These are phyloP conservation scores for Keqinozyma sinolaborantium DNA, from an alignment of 1,139 yeast genomes.

Conservation along the genomic window DNA sequence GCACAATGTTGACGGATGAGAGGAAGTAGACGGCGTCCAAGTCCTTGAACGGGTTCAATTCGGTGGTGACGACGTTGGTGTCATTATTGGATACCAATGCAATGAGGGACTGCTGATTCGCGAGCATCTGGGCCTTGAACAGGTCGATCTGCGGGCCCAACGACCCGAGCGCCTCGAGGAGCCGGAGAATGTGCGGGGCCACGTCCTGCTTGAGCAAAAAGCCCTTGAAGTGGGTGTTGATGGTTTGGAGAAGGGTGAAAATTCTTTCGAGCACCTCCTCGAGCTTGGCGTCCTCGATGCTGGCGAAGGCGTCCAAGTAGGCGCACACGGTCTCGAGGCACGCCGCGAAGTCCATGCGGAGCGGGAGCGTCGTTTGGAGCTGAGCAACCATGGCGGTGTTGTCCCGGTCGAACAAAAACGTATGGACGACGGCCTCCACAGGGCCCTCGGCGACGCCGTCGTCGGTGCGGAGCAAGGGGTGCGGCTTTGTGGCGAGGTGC, in stretches of 20 bases:
- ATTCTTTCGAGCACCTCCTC: constrained; percentile 39
- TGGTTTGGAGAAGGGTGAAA: constrained; percentile 27
- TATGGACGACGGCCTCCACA: not conserved
- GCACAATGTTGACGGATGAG: constrained; percentile 40
- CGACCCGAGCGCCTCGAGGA: constrained; percentile 25
- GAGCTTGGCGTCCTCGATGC: constrained; percentile 9
- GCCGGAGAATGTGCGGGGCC: constrained; percentile 35
- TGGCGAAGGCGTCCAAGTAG: not conserved
- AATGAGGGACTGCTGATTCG: constrained; percentile 34
- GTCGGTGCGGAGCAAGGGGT: not conserved
- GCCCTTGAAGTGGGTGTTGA: constrained; percentile 35
- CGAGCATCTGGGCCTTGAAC: constrained; percentile 32
- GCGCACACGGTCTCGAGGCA: not conserved
- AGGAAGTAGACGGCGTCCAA: constrained; percentile 36
- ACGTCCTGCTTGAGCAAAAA: constrained; percentile 36
- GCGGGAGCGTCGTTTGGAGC: not conserved
- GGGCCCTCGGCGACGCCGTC: not conserved
- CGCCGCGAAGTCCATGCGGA: not conserved
- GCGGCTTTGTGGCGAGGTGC: not conserved
- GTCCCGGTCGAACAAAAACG: not conserved
- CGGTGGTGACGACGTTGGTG: constrained; percentile 6
- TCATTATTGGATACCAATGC: constrained; percentile 21
- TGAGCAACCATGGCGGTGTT: not conserved
- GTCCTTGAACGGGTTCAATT: constrained; percentile 26
- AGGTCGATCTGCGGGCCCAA: constrained; percentile 6